Base-by-base conservation (phyloP, 495 filamentous ascomycete genomes). In the Penicillium cinerascens region DNA sequence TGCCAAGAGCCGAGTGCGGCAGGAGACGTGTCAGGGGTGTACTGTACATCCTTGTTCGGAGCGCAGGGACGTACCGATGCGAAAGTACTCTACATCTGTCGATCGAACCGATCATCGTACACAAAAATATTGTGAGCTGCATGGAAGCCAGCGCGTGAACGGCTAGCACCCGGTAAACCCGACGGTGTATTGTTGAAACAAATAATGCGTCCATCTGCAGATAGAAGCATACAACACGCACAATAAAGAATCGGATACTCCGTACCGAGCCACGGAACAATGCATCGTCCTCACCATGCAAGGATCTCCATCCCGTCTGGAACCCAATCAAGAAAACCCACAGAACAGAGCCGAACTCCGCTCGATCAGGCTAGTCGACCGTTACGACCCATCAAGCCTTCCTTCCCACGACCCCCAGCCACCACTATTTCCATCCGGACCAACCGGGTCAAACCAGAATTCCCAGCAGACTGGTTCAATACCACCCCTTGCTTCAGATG, bases 331-430 rank as follows among this genome's bases (percentile, higher is more conserved):
- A 49, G 37, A 35, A 4, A 17, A 17, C 20, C 7, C 18, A 29
- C 29, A 8, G 17, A 27, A 35, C 16, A 17, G 18, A 25, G 18
- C 38, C 36, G 6, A 49, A 20, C 26, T 21, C 26, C 25, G 3
- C 36, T 48, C 36, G 16, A 63, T 49, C 18, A 13, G 49, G 60
- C 47, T 63, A 60, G 56, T 48, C 48, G 49, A 49, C 58, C 61
- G 58, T 64, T 64, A 35, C 29, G 49, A 57, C 49, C 52, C 54
- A 54, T 59, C 6, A 15, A 43, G 9, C 11, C 1, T 6, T 26
- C 25, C 42, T 37, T 51, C 38, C 27, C 37, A 36, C 11, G 41
- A 11, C n/a, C 23, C 29, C 53, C 47, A 42, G 47, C 25, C 35
- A 48, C 44, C 6, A 49, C 37, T 48, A 45, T 58, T 35, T 8